Base-by-base conservation (phyloP, 352 stramenopile species). In the Pseudoperonospora humuli region DNA sequence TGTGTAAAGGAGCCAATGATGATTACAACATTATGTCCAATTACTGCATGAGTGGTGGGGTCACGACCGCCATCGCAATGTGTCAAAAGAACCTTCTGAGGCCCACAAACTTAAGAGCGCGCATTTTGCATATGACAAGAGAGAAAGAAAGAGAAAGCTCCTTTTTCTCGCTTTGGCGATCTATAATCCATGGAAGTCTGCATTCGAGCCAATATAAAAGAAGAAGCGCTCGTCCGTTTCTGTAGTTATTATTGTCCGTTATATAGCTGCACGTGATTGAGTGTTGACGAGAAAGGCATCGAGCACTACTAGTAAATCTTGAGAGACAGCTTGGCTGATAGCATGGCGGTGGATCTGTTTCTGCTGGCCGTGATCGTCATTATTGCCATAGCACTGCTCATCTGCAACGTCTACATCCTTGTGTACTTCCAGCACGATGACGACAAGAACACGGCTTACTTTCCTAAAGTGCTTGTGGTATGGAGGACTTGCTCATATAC, bases 401-500 rank as follows among this genome's bases (percentile, higher is more conserved):
- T 88, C 39, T 70, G 71, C 44, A 96, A 96, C 57, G 38, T 95
- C 29, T 96, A 96, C 60, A 70, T 96, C 19, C 66, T 96, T 20
- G 74, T 96, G 18, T 87, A 96, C 59, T 97, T 91, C 60, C 86
- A 96, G 65, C 89, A 97, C 54, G 84, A 93, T 13, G 84, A 96
- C n/a, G n/a, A n/a, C n/a, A n/a, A n/a, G n/a, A n/a, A n/a, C n/a
- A n/a, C n/a, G n/a, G 84, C 85, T 5, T 94, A 94, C 56, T n/a
- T 94, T 34, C 75, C 83, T 9, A 96, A 96, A 63, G 47, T 84
- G 13, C 82, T 97, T 23, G 79, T 97, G 51, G 74, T 92, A 58
- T 17, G 63, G 38, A n/a, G n/a, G n/a, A n/a, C n/a, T n/a, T n/a
- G n/a, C n/a, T n/a, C n/a, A n/a, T n/a, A n/a, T n/a, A n/a, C n/a